Conservation (phyloP, 2,329 filamentous ascomycete species). For the Diplodia seriata region DNA sequence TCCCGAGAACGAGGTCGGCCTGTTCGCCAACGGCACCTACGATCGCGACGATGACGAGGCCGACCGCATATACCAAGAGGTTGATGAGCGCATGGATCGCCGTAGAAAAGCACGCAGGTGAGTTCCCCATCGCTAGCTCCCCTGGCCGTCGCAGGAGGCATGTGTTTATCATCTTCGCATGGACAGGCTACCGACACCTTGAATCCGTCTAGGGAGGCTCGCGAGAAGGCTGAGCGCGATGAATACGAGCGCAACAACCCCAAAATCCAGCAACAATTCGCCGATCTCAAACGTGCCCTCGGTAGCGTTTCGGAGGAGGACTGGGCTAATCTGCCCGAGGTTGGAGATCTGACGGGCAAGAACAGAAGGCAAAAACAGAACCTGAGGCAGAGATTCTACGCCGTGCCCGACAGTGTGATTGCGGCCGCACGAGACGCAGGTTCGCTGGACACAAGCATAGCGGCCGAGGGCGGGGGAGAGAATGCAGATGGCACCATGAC, state of each 20-base stretch:
- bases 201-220: slow-evolving; percentile 81
- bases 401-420: slow-evolving; percentile 93
- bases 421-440: slow-evolving; percentile 81
- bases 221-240: slow-evolving; percentile 87
- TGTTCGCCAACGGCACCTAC: slow-evolving; percentile 90
- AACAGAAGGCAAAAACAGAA: slow-evolving; percentile 86
- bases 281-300: slow-evolving; percentile 89
- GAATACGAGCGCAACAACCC: slow-evolving; percentile 98
- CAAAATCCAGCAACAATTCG: slow-evolving; percentile 97
- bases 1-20: slow-evolving; percentile 93
- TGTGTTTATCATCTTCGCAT: slow-evolving; percentile 45
- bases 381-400: slow-evolving; percentile 83
- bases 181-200: slow-evolving; percentile 34
- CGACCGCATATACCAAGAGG: slow-evolving; percentile 91
- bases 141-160: slow-evolving; percentile 36
- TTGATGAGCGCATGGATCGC: slow-evolving; percentile 97
- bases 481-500: slow-evolving; percentile 85
- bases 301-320: slow-evolving; percentile 91
- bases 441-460: slow-evolving; percentile 89
- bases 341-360: slow-evolving; percentile 94
- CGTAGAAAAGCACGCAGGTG: slow-evolving; percentile 86
- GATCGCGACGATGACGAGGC: slow-evolving; percentile 98
- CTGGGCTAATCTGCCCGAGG: slow-evolving; percentile 94
- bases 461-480: slow-evolving; percentile 66
- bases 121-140: slow-evolving; percentile 53